Conservation (phyloP, 2,329 filamentous ascomycete genomes). For the Cordyceps cateniannulata region DNA sequence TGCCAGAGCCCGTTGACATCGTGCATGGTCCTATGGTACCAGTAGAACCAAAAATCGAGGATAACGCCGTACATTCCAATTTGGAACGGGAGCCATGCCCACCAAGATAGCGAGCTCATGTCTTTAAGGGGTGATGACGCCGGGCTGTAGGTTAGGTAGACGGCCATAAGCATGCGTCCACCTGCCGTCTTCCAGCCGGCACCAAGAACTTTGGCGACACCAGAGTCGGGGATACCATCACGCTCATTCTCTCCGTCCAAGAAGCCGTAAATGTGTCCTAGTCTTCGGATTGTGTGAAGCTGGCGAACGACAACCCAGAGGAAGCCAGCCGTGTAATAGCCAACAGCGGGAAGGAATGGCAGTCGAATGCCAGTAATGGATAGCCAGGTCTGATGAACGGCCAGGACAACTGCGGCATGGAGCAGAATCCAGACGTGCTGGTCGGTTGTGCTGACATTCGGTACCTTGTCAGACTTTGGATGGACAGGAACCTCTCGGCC, state of each 20-base stretch:
- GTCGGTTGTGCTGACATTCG: slow-evolving; percentile 26
- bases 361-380: slow-evolving; percentile 23
- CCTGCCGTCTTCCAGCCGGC: slow-evolving; percentile 27
- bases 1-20: slow-evolving; percentile 32
- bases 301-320: slow-evolving; percentile 31
- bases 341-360: slow-evolving; percentile 22
- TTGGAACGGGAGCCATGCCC: slow-evolving; percentile 26
- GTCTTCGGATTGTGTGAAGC: slow-evolving; percentile 27
- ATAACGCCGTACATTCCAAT: slow-evolving; percentile 32
- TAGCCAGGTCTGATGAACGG: slow-evolving; percentile 28
- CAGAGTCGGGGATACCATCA: slow-evolving; percentile 33
- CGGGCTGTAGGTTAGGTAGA: slow-evolving; percentile 26
- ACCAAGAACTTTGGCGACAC: slow-evolving; percentile 24
- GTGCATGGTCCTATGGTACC: slow-evolving; percentile 36
- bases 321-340: slow-evolving; percentile 30
- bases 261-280: slow-evolving; percentile 31
- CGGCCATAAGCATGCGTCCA: slow-evolving; percentile 25
- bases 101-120: slow-evolving; percentile 22
- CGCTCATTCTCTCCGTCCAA: slow-evolving; percentile 35
- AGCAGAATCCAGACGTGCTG: slow-evolving; percentile 31
- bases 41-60: slow-evolving; percentile 31
- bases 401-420: slow-evolving; percentile 29
- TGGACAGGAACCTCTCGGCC: slow-evolving; percentile 29
- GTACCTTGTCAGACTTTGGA: slow-evolving; percentile 31
- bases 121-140: slow-evolving; percentile 18